Evolutionary conservation across 2,329 filamentous ascomycete genomes (phyloP), one percentile per base, ranked within the genome.

Genomic region (Lecanicillium sp.): DNA sequence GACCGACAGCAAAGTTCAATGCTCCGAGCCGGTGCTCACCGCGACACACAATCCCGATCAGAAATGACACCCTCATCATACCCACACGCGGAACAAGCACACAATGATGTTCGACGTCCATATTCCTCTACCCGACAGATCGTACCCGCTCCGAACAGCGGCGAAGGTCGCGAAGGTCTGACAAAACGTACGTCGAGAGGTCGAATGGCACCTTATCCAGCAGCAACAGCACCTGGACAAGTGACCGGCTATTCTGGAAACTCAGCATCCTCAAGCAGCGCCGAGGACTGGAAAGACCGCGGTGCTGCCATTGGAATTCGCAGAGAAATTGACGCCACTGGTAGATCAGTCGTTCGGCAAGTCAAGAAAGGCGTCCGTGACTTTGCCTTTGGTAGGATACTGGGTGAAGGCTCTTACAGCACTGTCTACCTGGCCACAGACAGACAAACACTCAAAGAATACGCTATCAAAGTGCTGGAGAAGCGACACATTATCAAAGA

Each of bases 401-500:
- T 98, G 3, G 92, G 92, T 42, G 92, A 98, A 62, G 92, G 92
- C 18, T 98, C 92, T 5, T 98, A 98, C 73, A 96, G 90, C 55
- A 95, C 89, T 8, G 92, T 98, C 28, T 79, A 92, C 47, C 78
- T 92, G 37, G 92, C 89, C 28, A 95, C 88, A 4, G 92, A 98
- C 60, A 80, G 90, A 44, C 87, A 95, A 60, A 95, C 87, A 1
- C 67, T 94, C 42, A 94, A 94, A 53, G 90, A 98, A 59, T 96
- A 96, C 56, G 92, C 92, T 18, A 89, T 98, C 64, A 98, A 98
- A 60, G 90, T 98, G 13, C 75, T 98, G 33, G 92, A 98, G 64
- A 98, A 98, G 65, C 79, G 88, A 53, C 92, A 98, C 60, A 98
- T 98, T 55, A 98, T 98, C 70, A 98, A 96, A 63, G 92, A 98